These are phyloP conservation scores for Exophiala sp. DNA, from an alignment of 2,329 filamentous ascomycete species.

Conservation along the genomic window DNA sequence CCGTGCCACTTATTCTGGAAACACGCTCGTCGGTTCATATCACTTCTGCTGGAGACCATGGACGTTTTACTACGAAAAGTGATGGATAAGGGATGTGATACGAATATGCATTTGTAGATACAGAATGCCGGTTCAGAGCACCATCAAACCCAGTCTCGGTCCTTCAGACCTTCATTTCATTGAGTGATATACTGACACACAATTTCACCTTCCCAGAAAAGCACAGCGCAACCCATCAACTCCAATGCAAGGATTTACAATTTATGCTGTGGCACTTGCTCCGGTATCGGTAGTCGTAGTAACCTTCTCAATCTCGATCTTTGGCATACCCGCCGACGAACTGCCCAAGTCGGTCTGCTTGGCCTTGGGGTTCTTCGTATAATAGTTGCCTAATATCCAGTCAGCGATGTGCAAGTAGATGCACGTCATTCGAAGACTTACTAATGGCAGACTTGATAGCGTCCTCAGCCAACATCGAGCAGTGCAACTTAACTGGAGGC, in stretches of 20 bases:
- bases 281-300: slow-evolving; percentile 39
- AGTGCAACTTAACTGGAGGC: slow-evolving; percentile 85
- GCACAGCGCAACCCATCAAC: too few species aligned
- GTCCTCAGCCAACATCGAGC: slow-evolving; percentile 88
- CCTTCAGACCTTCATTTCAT: too few species aligned
- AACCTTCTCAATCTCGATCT: slow-evolving; percentile 59
- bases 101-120: too few species aligned
- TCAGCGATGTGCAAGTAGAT: background rate
- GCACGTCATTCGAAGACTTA: background rate
- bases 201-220: too few species aligned
- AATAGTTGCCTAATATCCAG: slow-evolving; percentile 45
- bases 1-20: too few species aligned
- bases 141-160: too few species aligned
- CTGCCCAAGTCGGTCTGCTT: slow-evolving; percentile 72
- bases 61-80: too few species aligned
- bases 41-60: too few species aligned
- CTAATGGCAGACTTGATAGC: slow-evolving; percentile 84
- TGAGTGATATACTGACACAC: slow-evolving; percentile 6
- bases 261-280: slow-evolving; percentile 23
- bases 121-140: too few species aligned
- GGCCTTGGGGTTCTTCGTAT: slow-evolving; percentile 80
- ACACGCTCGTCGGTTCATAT: too few species aligned
- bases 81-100: too few species aligned
- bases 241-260: background rate
- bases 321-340: slow-evolving; percentile 60